These are phyloP conservation scores for Bimuria novae-zelandiae DNA, from an alignment of 2,329 filamentous ascomycete genomes.

Conservation along the genomic window DNA sequence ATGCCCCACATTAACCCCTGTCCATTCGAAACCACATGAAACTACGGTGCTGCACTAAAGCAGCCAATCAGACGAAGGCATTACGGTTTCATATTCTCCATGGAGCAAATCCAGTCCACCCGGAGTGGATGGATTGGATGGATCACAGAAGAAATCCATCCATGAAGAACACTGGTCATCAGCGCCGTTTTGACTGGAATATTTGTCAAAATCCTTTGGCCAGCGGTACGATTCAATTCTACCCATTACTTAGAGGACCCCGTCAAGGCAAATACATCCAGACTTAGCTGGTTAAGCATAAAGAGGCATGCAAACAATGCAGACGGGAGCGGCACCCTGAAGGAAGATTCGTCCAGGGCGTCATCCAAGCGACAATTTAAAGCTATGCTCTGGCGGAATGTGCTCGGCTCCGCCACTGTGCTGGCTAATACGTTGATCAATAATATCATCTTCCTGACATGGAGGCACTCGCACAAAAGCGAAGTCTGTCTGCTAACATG, in stretches of 20 bases:
- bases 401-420: constrained; percentile 36
- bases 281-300: background rate
- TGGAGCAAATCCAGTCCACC: too few species aligned
- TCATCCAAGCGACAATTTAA: constrained; percentile 18
- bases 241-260: background rate
- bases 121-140: too few species aligned
- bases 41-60: too few species aligned
- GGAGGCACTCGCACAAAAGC: constrained; percentile 33
- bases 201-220: constrained; percentile 42
- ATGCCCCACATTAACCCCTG: too few species aligned
- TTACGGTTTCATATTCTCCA: too few species aligned
- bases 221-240: constrained; percentile 14
- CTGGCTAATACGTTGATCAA: constrained; percentile 43
- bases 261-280: background rate
- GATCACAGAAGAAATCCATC: too few species aligned
- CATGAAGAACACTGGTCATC: too few species aligned
- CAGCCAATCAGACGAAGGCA: too few species aligned
- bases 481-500: constrained; percentile 47
- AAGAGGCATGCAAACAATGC: background rate
- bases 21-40: too few species aligned
- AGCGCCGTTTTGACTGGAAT: constrained; percentile 40
- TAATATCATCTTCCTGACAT: constrained; percentile 34
- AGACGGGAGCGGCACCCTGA: background rate
- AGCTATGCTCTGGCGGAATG: constrained; percentile 27
- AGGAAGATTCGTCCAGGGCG: background rate